phyloP scores from a whole-genome alignment of 768 basidiomycete species.

The Termitomyces sp. region DNA sequence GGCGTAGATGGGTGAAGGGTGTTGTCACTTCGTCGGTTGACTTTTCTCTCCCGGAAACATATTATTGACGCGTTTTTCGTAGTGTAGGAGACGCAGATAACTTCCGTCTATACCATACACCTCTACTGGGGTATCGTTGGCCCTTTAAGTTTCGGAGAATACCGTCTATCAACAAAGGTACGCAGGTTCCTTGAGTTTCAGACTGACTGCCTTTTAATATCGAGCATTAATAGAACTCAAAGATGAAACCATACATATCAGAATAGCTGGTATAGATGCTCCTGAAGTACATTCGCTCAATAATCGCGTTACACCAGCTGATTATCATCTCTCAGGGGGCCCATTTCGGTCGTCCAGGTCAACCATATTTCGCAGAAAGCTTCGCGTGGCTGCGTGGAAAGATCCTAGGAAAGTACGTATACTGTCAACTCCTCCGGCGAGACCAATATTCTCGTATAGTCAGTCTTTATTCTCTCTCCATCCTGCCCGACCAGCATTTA shows the following conservation, averaged over 20 bases:
- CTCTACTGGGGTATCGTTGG: constrained; percentile 68
- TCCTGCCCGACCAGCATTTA: too few relatives aligned
- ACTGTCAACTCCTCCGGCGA: constrained; percentile 65
- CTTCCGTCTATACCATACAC: constrained; percentile 85
- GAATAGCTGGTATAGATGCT: constrained; percentile 89
- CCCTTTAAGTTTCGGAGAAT: constrained; percentile 66
- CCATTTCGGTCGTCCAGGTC: constrained; percentile 80
- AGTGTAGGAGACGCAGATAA: constrained; percentile 89
- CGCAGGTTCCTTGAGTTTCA: background rate
- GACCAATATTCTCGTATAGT: constrained; percentile 88
- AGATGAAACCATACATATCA: constrained; percentile 79
- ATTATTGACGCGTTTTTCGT: background rate
- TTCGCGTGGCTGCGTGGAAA: constrained; percentile 61
- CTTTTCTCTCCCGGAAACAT: background rate
- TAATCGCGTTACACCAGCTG: background rate
- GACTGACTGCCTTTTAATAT: background rate
- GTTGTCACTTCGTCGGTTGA: constrained; percentile 66
- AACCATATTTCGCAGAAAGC: constrained; percentile 72
- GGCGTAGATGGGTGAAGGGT: constrained; percentile 70
- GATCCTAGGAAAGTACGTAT: constrained; percentile 55
- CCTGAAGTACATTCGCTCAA: constrained; percentile 60
- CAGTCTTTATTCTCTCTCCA: constrained; percentile 19
- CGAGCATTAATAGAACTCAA: constrained; percentile 60
- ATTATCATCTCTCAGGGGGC: constrained; percentile 40
- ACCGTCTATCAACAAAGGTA: constrained; percentile 57